A percentile compares a stretch with the other conserved stretches of the same genome.
Evolutionary conservation across 495 filamentous ascomycete genomes (phyloP).

Genomic region (Neurospora sp.): DNA sequence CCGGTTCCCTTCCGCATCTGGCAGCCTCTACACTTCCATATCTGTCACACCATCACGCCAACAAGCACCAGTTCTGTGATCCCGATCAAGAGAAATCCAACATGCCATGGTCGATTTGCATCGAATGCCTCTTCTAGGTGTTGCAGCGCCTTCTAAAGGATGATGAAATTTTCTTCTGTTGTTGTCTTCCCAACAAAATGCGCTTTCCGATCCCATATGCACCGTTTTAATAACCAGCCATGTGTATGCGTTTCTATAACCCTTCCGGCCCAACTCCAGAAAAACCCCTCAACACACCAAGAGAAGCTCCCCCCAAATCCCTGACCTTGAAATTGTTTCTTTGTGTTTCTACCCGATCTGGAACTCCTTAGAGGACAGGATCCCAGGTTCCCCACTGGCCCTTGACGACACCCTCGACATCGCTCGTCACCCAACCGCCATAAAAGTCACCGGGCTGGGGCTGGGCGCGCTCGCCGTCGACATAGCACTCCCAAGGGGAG

Average conservation of each 20-base stretch:
- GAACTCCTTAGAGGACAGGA: constrained; percentile 11
- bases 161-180: not conserved
- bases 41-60: not conserved
- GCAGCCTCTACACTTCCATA: not conserved
- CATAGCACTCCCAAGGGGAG: constrained; percentile 49
- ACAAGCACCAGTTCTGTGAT: not conserved
- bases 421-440: constrained; percentile 48
- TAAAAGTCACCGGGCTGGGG: constrained; percentile 50
- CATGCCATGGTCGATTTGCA: not conserved
- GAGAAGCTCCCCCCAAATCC: not conserved
- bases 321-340: not conserved
- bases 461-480: constrained; percentile 49
- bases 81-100: not conserved
- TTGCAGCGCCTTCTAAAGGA: not conserved
- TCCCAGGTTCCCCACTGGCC: constrained; percentile 35
- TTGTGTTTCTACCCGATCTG: not conserved
- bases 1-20: not conserved
- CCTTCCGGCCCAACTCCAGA: not conserved
- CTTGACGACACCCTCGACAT: constrained; percentile 46
- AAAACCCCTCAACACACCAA: not conserved
- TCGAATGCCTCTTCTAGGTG: not conserved
- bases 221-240: not conserved
- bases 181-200: not conserved
- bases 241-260: not conserved
- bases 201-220: not conserved